These are phyloP conservation scores for Aspergillus fischeri DNA, from an alignment of 2,329 filamentous ascomycete species.

Conservation along the genomic window DNA sequence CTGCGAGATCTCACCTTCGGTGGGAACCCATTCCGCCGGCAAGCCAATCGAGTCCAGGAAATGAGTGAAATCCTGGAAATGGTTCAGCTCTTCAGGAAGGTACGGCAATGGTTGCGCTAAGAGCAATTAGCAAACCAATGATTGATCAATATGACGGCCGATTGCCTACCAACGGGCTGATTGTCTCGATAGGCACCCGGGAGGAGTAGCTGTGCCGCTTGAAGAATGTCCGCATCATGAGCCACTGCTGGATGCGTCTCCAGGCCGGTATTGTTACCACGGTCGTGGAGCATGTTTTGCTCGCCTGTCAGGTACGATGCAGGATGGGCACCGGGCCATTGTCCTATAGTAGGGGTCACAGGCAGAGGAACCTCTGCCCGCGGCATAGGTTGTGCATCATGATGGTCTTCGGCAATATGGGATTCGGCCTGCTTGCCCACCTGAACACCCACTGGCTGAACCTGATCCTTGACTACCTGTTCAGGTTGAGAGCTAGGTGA, in stretches of 20 bases:
- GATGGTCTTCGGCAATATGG: constrained; percentile 6
- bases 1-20: constrained; percentile 22
- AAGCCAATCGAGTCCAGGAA: constrained; percentile 34
- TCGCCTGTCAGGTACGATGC: constrained; percentile 23
- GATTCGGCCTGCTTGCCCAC: constrained; percentile 17
- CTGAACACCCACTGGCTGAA: constrained; percentile 14
- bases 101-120: constrained; percentile 27
- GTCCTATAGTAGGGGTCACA: constrained; percentile 18
- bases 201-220: constrained; percentile 32
- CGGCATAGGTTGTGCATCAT: constrained; percentile 8
- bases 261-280: constrained; percentile 10
- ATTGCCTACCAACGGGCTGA: constrained; percentile 7
- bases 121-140: neutral
- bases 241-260: constrained; percentile 19
- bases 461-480: constrained; percentile 13
- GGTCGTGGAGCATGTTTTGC: constrained; percentile 18
- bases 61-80: constrained; percentile 35
- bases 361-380: constrained; percentile 21
- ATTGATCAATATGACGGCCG: neutral
- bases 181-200: constrained; percentile 26
- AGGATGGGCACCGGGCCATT: constrained; percentile 26
- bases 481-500: constrained; percentile 29
- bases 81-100: constrained; percentile 30
- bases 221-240: constrained; percentile 37
- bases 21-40: constrained; percentile 31